Percentiles rank a stretch among this genome's conserved stretches.
These are phyloP conservation scores for Fusarium scirpi DNA, from an alignment of 2,329 filamentous ascomycete species.

Conservation along the genomic window DNA sequence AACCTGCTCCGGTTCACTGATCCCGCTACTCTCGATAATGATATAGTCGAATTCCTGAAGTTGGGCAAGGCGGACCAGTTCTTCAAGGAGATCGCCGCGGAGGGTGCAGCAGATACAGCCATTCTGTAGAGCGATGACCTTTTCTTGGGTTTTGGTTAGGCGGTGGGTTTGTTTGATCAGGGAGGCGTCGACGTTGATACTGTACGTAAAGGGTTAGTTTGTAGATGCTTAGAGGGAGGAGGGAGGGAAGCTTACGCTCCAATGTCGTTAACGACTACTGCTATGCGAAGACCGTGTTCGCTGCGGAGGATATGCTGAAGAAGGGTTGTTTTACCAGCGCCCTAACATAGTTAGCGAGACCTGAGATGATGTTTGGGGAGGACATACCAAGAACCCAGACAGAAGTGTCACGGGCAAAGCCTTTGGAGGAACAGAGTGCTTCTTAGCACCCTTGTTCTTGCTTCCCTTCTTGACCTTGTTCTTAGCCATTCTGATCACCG, in stretches of 20 bases:
- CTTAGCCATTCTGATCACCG: slow-evolving; percentile 34
- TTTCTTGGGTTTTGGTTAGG: slow-evolving; percentile 70
- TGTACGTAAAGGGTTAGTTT: slow-evolving; percentile 34
- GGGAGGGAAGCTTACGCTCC: slow-evolving; percentile 58
- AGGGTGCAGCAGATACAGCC: slow-evolving; percentile 83
- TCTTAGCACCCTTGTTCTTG: slow-evolving; percentile 31
- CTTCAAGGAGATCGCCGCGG: slow-evolving; percentile 76
- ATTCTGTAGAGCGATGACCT: slow-evolving; percentile 76
- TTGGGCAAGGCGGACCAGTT: slow-evolving; percentile 73
- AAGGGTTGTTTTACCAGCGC: slow-evolving; percentile 78
- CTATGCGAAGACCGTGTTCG: slow-evolving; percentile 75
- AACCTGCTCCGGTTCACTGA: slow-evolving; percentile 79
- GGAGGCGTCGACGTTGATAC: slow-evolving; percentile 74
- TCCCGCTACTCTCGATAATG: slow-evolving; percentile 77
- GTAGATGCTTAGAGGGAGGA: not conserved
- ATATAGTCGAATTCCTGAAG: slow-evolving; percentile 76
- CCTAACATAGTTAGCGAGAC: slow-evolving; percentile 53
- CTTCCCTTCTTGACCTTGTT: slow-evolving; percentile 18
- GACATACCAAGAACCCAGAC: slow-evolving; percentile 50
- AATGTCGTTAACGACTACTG: slow-evolving; percentile 81
- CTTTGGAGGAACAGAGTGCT: slow-evolving; percentile 36
- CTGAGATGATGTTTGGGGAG: too few relatives aligned
- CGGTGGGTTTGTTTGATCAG: slow-evolving; percentile 68
- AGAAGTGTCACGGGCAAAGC: slow-evolving; percentile 52
- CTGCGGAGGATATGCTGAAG: slow-evolving; percentile 76